Conservation (phyloP, 805 yeast genomes). For the Schwanniomyces pseudopolymorphus region DNA sequence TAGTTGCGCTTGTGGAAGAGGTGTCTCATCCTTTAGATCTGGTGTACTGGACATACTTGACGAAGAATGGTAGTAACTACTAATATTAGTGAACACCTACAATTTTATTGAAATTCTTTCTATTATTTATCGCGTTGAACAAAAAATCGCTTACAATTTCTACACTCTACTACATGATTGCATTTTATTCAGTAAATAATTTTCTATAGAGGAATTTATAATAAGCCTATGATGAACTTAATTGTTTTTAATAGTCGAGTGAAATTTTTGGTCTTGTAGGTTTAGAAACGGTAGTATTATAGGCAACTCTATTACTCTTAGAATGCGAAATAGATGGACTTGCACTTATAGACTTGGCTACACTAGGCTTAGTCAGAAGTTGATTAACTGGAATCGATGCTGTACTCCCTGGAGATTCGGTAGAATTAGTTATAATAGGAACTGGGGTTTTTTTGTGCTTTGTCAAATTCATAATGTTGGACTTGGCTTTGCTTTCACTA, state of each 20-base stretch:
- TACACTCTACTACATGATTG: background rate
- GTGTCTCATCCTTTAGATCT: slow-evolving; percentile 4
- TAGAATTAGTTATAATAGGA: background rate
- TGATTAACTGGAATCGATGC: background rate
- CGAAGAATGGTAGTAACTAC: background rate
- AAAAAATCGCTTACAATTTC: background rate
- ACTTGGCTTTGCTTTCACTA: slow-evolving; percentile 29
- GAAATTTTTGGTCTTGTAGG: slow-evolving; percentile 3
- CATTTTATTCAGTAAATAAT: background rate
- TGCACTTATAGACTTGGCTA: background rate
- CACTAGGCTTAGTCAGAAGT: background rate
- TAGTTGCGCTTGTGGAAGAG: slow-evolving; percentile 2
- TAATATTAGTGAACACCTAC: background rate
- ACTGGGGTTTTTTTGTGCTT: slow-evolving; percentile 31
- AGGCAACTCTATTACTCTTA: background rate
- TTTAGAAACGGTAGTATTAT: background rate
- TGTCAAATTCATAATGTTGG: slow-evolving; percentile 35
- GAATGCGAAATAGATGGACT: background rate
- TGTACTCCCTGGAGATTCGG: background rate
- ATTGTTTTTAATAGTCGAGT: slow-evolving; percentile 3
- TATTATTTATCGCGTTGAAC: background rate
- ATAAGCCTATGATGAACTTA: background rate
- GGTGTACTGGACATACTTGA: background rate
- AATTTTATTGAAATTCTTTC: background rate
- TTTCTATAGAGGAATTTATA: background rate